phyloP scores from a whole-genome alignment of 768 basidiomycete genomes.

The Saitozyma podzolica region DNA sequence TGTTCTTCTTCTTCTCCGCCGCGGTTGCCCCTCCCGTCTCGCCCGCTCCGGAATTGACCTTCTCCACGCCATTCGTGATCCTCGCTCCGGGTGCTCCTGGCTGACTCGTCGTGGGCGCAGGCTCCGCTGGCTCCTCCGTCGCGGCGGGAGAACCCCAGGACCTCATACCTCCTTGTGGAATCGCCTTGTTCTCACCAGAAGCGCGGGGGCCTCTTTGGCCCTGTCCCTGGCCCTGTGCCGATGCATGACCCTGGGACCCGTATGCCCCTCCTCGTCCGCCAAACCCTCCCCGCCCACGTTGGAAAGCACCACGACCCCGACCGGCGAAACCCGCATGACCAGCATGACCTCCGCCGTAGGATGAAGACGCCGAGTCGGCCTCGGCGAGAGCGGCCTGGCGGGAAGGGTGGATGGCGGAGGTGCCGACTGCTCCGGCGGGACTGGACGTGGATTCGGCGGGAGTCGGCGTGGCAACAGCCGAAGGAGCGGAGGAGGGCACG shows the following conservation, averaged over 20 bases:
- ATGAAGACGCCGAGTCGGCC: constrained; percentile 15
- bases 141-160: constrained; percentile 48
- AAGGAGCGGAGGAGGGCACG: constrained; percentile 1
- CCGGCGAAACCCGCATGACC: constrained; percentile 10
- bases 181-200: too few relatives aligned
- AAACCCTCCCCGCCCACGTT: constrained; percentile 20
- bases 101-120: constrained; percentile 47
- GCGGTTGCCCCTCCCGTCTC: background rate
- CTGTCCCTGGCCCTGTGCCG: too few relatives aligned
- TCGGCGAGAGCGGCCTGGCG: constrained; percentile 43
- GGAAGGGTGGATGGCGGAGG: constrained; percentile 59
- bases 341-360: constrained; percentile 14
- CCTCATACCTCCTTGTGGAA: constrained; percentile 46
- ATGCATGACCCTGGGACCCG: too few relatives aligned
- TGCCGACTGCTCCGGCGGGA: constrained; percentile 43
- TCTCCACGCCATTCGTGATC: constrained; percentile 28
- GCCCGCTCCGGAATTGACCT: constrained; percentile 4
- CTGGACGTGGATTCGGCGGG: constrained; percentile 19
- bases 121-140: constrained; percentile 46
- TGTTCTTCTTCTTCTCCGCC: constrained; percentile 34
- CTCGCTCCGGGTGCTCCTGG: constrained; percentile 3
- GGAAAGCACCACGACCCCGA: constrained; percentile 35
- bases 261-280: constrained; percentile 21
- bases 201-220: too few relatives aligned
- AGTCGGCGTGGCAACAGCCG: constrained; percentile 8